These are phyloP conservation scores for Fraxinus americana DNA, from an alignment of 257 asterid species.

Conservation along the genomic window DNA sequence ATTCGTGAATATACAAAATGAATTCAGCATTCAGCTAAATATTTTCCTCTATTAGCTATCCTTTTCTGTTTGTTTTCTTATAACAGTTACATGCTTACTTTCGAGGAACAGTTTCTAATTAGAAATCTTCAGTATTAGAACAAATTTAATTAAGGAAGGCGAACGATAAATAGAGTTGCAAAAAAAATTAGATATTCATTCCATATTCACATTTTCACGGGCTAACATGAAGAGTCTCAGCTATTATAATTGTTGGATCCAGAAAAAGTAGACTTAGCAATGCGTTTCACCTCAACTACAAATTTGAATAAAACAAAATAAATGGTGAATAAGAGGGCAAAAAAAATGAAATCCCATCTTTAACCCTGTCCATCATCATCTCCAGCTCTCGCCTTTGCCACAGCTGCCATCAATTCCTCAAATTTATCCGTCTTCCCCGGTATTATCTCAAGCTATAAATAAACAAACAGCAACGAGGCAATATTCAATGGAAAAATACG, in stretches of 20 bases:
- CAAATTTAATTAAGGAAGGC: not conserved
- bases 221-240: not conserved
- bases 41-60: too few relatives aligned
- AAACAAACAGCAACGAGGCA: not conserved
- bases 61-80: too few relatives aligned
- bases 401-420: constrained; percentile 57
- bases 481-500: not conserved
- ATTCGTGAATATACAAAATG: too few relatives aligned
- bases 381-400: constrained; percentile 46
- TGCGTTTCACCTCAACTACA: not conserved
- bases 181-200: not conserved
- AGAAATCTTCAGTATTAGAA: not conserved
- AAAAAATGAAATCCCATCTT: not conserved
- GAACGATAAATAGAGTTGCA: not conserved
- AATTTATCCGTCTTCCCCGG: constrained; percentile 54
- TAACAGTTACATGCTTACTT: too few relatives aligned
- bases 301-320: not conserved
- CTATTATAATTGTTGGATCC: not conserved
- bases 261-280: not conserved
- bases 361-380: constrained; percentile 45
- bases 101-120: too few relatives aligned
- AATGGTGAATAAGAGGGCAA: not conserved
- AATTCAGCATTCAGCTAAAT: too few relatives aligned
- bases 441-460: constrained; percentile 56
- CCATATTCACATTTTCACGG: not conserved